Evolutionary conservation across 1,284 basidiomycete species (phyloP).

Genomic region (Pholiota adiposa): DNA sequence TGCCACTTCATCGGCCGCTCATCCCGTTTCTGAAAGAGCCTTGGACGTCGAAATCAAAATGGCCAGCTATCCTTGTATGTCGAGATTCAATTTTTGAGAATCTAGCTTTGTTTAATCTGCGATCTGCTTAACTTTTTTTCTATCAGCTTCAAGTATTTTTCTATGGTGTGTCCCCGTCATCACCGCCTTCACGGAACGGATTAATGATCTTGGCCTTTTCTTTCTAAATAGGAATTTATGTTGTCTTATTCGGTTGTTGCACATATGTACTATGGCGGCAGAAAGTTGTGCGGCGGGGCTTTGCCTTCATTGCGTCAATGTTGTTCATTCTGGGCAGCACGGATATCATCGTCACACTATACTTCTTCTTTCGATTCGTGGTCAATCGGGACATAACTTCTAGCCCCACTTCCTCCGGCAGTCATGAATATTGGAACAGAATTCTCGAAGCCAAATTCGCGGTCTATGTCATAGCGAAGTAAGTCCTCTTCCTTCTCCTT

Average conservation of each 20-base stretch:
- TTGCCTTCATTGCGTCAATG: constrained; percentile 11
- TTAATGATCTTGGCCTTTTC: too few relatives aligned
- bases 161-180: constrained; percentile 13
- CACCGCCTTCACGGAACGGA: neutral
- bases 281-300: constrained; percentile 9
- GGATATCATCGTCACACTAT: constrained; percentile 22
- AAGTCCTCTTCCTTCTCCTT: neutral
- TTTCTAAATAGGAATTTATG: constrained; percentile 23
- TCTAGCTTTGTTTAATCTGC: too few relatives aligned
- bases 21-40: constrained; percentile 26
- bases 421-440: constrained; percentile 19
- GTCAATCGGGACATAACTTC: neutral
- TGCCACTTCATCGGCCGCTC: constrained; percentile 16
- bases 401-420: neutral
- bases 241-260: constrained; percentile 24
- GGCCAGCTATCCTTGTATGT: constrained; percentile 24
- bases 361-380: constrained; percentile 24
- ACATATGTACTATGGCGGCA: constrained; percentile 17
- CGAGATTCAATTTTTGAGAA: neutral
- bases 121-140: neutral
- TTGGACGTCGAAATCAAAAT: constrained; percentile 24
- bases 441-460: constrained; percentile 23
- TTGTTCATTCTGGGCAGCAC: constrained; percentile 23
- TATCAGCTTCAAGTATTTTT: constrained; percentile 23
- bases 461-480: constrained; percentile 25